These are phyloP conservation scores for Camptophora hylomeconis DNA, from an alignment of 2,329 filamentous ascomycete genomes.

Conservation along the genomic window DNA sequence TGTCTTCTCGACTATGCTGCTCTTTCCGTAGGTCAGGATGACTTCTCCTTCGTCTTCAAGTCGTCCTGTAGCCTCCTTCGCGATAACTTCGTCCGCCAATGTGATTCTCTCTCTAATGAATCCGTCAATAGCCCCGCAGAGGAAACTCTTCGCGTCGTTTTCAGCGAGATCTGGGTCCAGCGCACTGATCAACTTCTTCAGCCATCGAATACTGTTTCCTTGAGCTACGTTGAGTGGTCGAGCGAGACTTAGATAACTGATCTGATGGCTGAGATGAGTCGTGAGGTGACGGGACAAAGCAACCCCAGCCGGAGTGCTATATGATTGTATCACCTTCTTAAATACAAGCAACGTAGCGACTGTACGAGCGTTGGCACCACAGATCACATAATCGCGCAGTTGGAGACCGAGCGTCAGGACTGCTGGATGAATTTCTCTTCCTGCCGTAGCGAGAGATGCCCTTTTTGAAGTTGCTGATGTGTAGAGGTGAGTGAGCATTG, in stretches of 20 bases:
- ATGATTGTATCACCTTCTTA: constrained; percentile 88
- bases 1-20: constrained; percentile 72
- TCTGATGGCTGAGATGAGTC: constrained; percentile 84
- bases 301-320: constrained; percentile 72
- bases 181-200: constrained; percentile 85
- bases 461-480: constrained; percentile 52
- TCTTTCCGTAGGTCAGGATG: constrained; percentile 76
- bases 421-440: constrained; percentile 69
- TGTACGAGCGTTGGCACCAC: constrained; percentile 77
- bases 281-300: constrained; percentile 85
- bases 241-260: constrained; percentile 73
- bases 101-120: constrained; percentile 87
- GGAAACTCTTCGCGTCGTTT: constrained; percentile 61
- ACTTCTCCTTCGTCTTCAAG: constrained; percentile 62
- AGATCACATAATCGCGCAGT: constrained; percentile 77
- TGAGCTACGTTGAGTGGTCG: constrained; percentile 94
- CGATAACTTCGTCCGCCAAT: constrained; percentile 75
- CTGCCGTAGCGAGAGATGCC: constrained; percentile 45
- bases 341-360: constrained; percentile 81
- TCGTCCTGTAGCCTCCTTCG: constrained; percentile 58
- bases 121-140: constrained; percentile 70
- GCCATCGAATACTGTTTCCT: constrained; percentile 89
- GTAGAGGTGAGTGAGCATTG: constrained; percentile 75
- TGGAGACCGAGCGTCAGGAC: constrained; percentile 78
- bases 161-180: constrained; percentile 80